These are phyloP conservation scores for Echites panduratus DNA, from an alignment of 257 asterid genomes.

Conservation along the genomic window DNA sequence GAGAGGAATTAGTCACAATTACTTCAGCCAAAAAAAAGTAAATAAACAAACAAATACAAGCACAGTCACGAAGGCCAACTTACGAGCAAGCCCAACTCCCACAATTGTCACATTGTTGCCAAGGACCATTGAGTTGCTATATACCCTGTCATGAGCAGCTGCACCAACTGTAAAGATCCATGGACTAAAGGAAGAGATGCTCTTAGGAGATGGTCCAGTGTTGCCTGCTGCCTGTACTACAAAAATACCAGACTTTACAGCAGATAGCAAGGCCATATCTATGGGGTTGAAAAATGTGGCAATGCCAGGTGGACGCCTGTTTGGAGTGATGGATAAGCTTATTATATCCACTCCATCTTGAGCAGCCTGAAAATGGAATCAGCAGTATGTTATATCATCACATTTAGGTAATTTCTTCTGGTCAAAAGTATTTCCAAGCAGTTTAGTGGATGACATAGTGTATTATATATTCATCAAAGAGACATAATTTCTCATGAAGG, in stretches of 20 bases:
- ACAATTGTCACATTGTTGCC: constrained; percentile 78
- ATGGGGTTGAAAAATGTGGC: constrained; percentile 97
- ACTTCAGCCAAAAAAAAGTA: not conserved
- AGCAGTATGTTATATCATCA: not conserved
- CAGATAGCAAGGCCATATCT: constrained; percentile 95
- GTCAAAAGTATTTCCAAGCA: not conserved
- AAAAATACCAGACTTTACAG: constrained; percentile 77
- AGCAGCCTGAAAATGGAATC: constrained; percentile 65
- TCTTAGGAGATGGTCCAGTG: constrained; percentile 95
- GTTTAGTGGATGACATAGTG: not conserved
- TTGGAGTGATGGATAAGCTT: constrained; percentile 94
- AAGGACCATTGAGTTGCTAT: constrained; percentile 72
- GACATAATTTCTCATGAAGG: not conserved
- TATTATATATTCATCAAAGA: not conserved
- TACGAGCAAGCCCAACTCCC: constrained; percentile 99
- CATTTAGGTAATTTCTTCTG: not conserved
- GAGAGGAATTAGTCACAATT: not conserved
- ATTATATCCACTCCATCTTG: constrained; percentile 92
- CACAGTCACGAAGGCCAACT: constrained; percentile 26
- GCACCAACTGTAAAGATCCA: constrained; percentile 98
- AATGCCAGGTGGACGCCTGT: constrained; percentile 95
- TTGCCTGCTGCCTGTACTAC: constrained; percentile 98
- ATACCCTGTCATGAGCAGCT: constrained; percentile 81
- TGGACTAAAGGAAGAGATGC: constrained; percentile 88
- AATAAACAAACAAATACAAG: not conserved